A percentile compares a stretch with the other conserved stretches of the same genome.
These are phyloP conservation scores for Mortierella sp. DNA, from an alignment of 371 early-diverging fungal genomes.

Conservation along the genomic window DNA sequence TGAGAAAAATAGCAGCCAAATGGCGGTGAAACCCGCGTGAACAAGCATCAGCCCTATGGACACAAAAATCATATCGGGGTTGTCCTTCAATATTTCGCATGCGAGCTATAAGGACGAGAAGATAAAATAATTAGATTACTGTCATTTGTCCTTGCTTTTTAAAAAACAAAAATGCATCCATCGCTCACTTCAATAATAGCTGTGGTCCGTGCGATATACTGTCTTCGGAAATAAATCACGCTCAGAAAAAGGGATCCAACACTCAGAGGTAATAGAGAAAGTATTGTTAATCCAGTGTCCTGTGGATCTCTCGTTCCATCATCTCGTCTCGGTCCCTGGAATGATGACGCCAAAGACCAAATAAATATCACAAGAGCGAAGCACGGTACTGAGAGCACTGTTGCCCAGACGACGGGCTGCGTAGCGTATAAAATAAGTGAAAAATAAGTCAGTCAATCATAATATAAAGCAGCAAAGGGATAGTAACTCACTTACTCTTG, in stretches of 20 bases:
- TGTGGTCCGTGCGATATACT: constrained; percentile 46
- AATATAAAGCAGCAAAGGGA: not conserved
- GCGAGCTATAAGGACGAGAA: constrained; percentile 67
- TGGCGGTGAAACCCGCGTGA: constrained; percentile 70
- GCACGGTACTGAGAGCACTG: constrained; percentile 68
- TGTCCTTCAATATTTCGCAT: constrained; percentile 78
- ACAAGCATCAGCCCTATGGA: constrained; percentile 66
- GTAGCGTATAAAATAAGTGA: not conserved
- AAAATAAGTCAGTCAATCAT: not conserved
- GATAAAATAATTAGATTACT: not conserved
- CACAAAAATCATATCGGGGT: constrained; percentile 75
- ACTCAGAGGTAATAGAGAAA: constrained; percentile 69
- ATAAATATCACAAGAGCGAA: constrained; percentile 66
- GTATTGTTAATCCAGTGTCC: constrained; percentile 67
- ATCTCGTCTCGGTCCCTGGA: constrained; percentile 59
- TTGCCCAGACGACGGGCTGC: constrained; percentile 74
- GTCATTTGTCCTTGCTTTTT: too few relatives aligned
- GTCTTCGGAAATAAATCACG: constrained; percentile 46
- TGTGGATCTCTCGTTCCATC: constrained; percentile 57
- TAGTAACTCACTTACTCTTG: constrained; percentile 60
- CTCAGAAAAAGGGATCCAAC: constrained; percentile 52
- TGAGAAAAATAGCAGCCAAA: constrained; percentile 79
- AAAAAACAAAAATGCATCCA: not conserved
- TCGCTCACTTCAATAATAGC: constrained; percentile 49
- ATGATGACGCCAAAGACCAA: constrained; percentile 67